These are phyloP conservation scores for Rhodocollybia butyracea DNA, from an alignment of 768 basidiomycete genomes.

Conservation along the genomic window DNA sequence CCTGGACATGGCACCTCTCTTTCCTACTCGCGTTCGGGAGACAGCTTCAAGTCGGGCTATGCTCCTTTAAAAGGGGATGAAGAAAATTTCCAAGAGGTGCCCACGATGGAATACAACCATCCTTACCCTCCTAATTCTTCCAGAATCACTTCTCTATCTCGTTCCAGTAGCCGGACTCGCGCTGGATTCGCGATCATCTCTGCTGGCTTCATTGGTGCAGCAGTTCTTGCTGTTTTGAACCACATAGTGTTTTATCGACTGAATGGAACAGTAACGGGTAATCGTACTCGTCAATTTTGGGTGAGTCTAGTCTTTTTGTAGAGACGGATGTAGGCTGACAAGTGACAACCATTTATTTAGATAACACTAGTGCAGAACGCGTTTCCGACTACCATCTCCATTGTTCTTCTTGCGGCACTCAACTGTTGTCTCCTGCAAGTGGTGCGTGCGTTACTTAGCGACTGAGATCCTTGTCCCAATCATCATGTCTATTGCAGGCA, in stretches of 20 bases:
- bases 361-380: neutral
- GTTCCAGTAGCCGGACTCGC: neutral
- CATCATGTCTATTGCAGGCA: neutral
- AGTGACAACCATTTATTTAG: neutral
- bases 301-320: neutral
- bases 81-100: neutral
- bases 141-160: neutral
- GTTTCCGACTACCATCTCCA: neutral
- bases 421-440: neutral
- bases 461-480: neutral
- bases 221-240: neutral
- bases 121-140: neutral
- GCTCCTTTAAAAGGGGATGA: neutral
- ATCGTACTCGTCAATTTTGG: neutral
- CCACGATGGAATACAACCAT: neutral
- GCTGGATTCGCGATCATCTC: neutral
- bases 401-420: neutral
- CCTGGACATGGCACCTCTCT: too few species aligned
- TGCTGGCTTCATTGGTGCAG: neutral
- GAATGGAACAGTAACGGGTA: neutral
- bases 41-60: neutral
- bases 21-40: neutral
- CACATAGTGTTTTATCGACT: neutral
- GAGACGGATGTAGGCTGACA: neutral
- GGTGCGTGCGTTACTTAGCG: neutral